These are phyloP conservation scores for Mychonastes homosphaera DNA, from an alignment of 139 green algal species.

Conservation along the genomic window DNA sequence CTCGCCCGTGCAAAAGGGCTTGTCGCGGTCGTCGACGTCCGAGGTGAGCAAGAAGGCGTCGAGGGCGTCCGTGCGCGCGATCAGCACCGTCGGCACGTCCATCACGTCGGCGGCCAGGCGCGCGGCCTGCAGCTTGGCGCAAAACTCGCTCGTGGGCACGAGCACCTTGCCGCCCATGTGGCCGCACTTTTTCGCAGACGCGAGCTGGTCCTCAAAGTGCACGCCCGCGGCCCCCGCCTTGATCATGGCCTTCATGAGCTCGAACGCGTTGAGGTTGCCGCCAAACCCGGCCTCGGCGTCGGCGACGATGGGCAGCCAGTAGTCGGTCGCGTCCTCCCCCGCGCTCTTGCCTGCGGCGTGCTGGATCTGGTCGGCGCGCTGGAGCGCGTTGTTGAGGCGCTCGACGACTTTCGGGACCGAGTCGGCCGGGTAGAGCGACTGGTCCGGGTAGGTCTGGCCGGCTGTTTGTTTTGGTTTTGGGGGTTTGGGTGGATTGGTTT, in stretches of 20 bases:
- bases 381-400: conserved; percentile 63
- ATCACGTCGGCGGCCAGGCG: conserved; percentile 67
- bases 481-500: not conserved
- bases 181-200: conserved; percentile 56
- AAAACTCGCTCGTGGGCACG: conserved; percentile 54
- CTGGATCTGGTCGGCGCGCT: conserved; percentile 67
- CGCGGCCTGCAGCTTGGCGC: conserved; percentile 65
- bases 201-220: conserved; percentile 70
- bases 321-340: too few relatives aligned
- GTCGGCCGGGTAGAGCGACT: conserved; percentile 70
- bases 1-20: conserved; percentile 67
- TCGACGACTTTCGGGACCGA: conserved; percentile 54
- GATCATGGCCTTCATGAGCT: conserved; percentile 59
- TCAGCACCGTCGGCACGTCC: conserved; percentile 57
- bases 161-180: conserved; percentile 75
- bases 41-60: conserved; percentile 70
- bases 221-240: conserved; percentile 57
- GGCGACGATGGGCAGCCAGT: conserved; percentile 72
- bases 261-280: conserved; percentile 74
- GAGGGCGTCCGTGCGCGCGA: conserved; percentile 47
- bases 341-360: conserved; percentile 25
- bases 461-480: conserved; percentile 29
- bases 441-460: conserved; percentile 68
- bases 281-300: conserved; percentile 80
- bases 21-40: conserved; percentile 70